A percentile compares a stretch with the other conserved stretches of the same genome.
Conservation (phyloP, 768 basidiomycete species). For the Favolaschia claudopus region DNA sequence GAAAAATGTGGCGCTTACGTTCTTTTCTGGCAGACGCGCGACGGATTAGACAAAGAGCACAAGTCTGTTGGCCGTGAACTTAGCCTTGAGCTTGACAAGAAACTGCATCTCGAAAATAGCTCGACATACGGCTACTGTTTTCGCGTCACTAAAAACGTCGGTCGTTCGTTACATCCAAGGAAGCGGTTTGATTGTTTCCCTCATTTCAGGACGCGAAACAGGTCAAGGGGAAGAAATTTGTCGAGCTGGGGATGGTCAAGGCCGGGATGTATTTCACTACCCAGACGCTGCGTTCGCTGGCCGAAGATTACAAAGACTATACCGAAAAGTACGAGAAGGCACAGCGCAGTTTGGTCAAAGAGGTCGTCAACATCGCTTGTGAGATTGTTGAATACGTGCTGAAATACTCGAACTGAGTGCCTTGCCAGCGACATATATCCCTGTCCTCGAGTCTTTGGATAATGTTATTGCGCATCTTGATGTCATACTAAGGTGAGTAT, state of each 20-base stretch:
- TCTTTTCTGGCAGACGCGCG: conserved; percentile 57
- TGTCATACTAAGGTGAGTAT: conserved; percentile 82
- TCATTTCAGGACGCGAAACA: conserved; percentile 77
- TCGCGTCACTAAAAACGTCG: conserved; percentile 87
- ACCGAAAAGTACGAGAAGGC: conserved; percentile 74
- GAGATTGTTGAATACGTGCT: conserved; percentile 33
- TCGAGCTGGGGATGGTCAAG: conserved; percentile 86
- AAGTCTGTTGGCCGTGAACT: conserved; percentile 70
- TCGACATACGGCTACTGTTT: conserved; percentile 92
- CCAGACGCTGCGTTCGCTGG: conserved; percentile 68
- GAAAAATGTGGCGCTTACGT: background rate
- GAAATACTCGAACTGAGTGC: background rate
- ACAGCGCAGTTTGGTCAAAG: conserved; percentile 86
- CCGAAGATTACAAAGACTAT: conserved; percentile 74
- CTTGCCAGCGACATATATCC: conserved; percentile 85
- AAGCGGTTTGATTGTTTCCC: background rate
- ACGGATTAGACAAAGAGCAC: conserved; percentile 87
- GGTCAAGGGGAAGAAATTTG: conserved; percentile 69
- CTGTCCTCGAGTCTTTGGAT: conserved; percentile 86
- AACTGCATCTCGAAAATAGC: conserved; percentile 94
- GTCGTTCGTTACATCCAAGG: conserved; percentile 30
- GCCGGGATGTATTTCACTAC: conserved; percentile 92
- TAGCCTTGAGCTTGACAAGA: conserved; percentile 88
- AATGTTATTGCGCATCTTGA: conserved; percentile 88
- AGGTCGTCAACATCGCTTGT: conserved; percentile 94